Evolutionary conservation across 257 asterid genomes (phyloP), one percentile per base, ranked within the genome.

Genomic region (Echites panduratus): DNA sequence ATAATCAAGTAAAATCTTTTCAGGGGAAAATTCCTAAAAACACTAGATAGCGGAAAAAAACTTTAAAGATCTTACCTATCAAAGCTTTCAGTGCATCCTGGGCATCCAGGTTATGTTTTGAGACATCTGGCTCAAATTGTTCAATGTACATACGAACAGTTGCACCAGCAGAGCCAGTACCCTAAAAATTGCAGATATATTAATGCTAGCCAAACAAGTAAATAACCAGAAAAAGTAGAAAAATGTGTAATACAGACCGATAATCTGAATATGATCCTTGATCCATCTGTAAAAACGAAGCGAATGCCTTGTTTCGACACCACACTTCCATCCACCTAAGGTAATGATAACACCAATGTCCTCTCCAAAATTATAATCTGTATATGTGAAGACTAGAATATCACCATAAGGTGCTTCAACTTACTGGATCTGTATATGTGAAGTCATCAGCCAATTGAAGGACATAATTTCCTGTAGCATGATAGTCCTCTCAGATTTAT

Each of bases 101-200:
- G 71, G 99, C 97, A 86, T 91, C 99, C 79, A 88, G 76, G 12
- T 78, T 66, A 76, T 94, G 97, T 75, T 91, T 91, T 41, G 97
- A 84, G 66, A 82, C 87, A 78, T 94, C 97, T 2, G 92, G 88
- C 85, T 94, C 97, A 53, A 86, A 94, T 79, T 89, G 95, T 75
- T 94, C 97, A 9, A 88, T 82, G 53, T 94, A 94, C 81, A 94
- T 77, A 57, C 97, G 89, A 66, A 94, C 85, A 2, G 97, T 94
- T 71, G 99, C 97, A 72, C 97, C 99, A 77, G 99, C 97, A 70
- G 99, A 94, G 29, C 99, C 97, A 65, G 99, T 94, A 66, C 97
- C 99, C 98, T 91, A 72, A 47, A 78, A 72, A 58, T 57, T 26
- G 47, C 72, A 49, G 68, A 63, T 6, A 64, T 24, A 68, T 76